These are phyloP conservation scores for Zostera marina DNA, from an alignment of 116 monocot genomes.

Conservation along the genomic window DNA sequence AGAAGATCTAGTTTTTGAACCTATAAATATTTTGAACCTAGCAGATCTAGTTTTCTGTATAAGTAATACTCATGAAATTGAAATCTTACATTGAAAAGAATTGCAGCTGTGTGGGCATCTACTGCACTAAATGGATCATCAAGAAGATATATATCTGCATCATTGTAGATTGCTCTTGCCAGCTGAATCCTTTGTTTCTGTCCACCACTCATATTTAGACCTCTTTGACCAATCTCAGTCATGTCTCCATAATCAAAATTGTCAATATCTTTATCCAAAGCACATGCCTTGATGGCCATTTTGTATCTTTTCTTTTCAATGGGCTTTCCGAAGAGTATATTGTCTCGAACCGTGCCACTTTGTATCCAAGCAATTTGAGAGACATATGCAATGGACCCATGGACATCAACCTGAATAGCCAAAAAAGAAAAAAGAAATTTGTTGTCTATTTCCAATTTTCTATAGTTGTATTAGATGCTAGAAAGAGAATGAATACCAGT, in stretches of 20 bases:
- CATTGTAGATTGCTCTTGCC: conserved; percentile 64
- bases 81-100: conserved; percentile 32
- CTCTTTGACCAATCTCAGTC: conserved; percentile 77
- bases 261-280: conserved; percentile 62
- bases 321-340: conserved; percentile 60
- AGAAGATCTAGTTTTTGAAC: too few relatives aligned
- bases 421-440: neutral
- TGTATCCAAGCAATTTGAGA: conserved; percentile 65
- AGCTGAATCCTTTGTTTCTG: conserved; percentile 82
- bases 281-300: conserved; percentile 37
- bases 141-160: conserved; percentile 55
- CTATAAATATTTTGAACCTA: too few relatives aligned
- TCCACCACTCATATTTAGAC: conserved; percentile 77
- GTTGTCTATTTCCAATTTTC: neutral
- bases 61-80: neutral
- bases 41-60: too few relatives aligned
- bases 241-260: conserved; percentile 55
- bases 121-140: conserved; percentile 91
- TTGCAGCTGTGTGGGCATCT: conserved; percentile 45
- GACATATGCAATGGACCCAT: conserved; percentile 58
- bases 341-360: conserved; percentile 51
- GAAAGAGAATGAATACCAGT: too few relatives aligned
- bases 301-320: conserved; percentile 40
- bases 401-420: conserved; percentile 32
- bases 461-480: neutral